Percentiles rank a stretch among this genome's conserved stretches.
These are phyloP conservation scores for Vanrija sp. DNA, from an alignment of 1,284 basidiomycete genomes.

Conservation along the genomic window DNA sequence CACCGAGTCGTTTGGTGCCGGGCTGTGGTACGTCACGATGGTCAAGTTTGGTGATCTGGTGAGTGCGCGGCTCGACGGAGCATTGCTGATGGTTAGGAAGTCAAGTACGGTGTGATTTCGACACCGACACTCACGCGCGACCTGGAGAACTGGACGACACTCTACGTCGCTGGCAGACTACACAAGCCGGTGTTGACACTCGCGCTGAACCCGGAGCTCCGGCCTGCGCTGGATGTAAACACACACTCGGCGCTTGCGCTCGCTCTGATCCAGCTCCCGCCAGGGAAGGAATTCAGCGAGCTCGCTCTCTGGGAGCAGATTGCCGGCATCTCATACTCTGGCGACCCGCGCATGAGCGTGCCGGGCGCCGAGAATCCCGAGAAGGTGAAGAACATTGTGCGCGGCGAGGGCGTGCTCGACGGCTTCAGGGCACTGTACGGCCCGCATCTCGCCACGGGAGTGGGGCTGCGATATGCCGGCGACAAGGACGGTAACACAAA, in stretches of 20 bases:
- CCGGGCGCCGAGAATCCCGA: slow-evolving; percentile 89
- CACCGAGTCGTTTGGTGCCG: slow-evolving; percentile 71
- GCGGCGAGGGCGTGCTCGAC: slow-evolving; percentile 60
- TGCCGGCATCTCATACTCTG: slow-evolving; percentile 76
- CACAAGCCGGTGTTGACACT: slow-evolving; percentile 93
- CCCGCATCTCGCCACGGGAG: slow-evolving; percentile 64
- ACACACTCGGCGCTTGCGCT: slow-evolving; percentile 81
- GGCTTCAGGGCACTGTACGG: slow-evolving; percentile 88
- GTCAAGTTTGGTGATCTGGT: slow-evolving; percentile 70
- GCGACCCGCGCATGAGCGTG: slow-evolving; percentile 82
- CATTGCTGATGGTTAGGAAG: slow-evolving; percentile 47
- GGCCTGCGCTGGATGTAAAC: slow-evolving; percentile 88
- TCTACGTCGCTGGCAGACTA: slow-evolving; percentile 93
- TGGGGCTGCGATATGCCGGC: slow-evolving; percentile 10
- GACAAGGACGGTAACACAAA: slow-evolving; percentile 2
- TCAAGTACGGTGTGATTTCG: slow-evolving; percentile 98
- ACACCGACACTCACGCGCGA: slow-evolving; percentile 85
- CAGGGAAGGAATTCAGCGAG: slow-evolving; percentile 60
- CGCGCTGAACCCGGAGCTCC: slow-evolving; percentile 80
- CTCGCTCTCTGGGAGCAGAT: slow-evolving; percentile 79
- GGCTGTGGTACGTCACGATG: slow-evolving; percentile 92
- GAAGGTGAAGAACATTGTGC: slow-evolving; percentile 92
- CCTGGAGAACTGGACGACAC: slow-evolving; percentile 83
- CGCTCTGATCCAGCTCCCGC: slow-evolving; percentile 63
- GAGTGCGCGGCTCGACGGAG: too few relatives aligned